These are phyloP conservation scores for Phytopythium oedochilum DNA, from an alignment of 352 stramenopile species.

Conservation along the genomic window DNA sequence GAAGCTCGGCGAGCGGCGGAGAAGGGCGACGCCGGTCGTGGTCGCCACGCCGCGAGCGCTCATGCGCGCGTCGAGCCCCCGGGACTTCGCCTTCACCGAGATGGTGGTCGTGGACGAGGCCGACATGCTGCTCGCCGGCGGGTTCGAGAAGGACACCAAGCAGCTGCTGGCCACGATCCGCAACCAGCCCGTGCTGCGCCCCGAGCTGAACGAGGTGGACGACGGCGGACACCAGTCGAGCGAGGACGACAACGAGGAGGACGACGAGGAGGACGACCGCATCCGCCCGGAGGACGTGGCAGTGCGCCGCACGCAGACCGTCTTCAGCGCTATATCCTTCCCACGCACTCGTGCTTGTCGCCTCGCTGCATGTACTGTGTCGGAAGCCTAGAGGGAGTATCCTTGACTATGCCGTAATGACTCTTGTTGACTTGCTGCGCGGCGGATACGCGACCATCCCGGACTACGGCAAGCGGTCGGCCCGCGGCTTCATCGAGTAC, in stretches of 20 bases:
- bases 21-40: conserved; percentile 39
- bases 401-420: conserved; percentile 20
- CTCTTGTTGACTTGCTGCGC: neutral
- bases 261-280: conserved; percentile 8
- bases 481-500: conserved; percentile 64
- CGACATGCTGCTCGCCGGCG: conserved; percentile 74
- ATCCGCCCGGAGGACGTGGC: conserved; percentile 21
- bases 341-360: neutral
- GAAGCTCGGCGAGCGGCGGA: conserved; percentile 20
- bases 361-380: neutral
- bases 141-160: conserved; percentile 77
- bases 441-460: conserved; percentile 59
- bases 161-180: conserved; percentile 77
- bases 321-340: conserved; percentile 82
- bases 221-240: neutral
- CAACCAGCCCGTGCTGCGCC: conserved; percentile 56
- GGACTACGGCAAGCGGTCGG: conserved; percentile 70
- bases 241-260: conserved; percentile 2
- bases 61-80: conserved; percentile 52
- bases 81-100: conserved; percentile 73
- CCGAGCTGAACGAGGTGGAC: conserved; percentile 34
- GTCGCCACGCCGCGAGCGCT: conserved; percentile 63
- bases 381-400: neutral
- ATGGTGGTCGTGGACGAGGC: conserved; percentile 76
- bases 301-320: conserved; percentile 36